Conservation (phyloP, 192 early-diverging fungal genomes). For the Chytriomyces hyalinus region DNA sequence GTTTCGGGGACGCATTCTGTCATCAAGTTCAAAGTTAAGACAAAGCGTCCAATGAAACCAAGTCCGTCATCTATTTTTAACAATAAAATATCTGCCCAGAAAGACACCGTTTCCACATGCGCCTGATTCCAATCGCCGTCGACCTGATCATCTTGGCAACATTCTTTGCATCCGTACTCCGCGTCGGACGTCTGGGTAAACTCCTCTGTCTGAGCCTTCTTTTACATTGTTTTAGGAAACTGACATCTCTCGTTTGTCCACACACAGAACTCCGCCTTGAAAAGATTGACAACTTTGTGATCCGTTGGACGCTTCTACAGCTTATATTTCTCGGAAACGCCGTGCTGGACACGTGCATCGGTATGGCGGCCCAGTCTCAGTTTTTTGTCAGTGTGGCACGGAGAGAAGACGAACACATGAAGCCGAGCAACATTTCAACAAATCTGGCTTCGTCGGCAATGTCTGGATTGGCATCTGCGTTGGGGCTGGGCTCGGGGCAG, state of each 20-base stretch:
- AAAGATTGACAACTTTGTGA: conserved; percentile 22
- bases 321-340: conserved; percentile 38
- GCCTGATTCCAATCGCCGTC: conserved; percentile 37
- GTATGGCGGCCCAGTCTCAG: background rate
- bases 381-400: conserved; percentile 9
- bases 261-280: conserved; percentile 35
- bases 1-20: too few relatives aligned
- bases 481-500: conserved; percentile 2
- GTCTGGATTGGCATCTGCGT: conserved; percentile 23
- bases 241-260: background rate
- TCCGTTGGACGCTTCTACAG: conserved; percentile 37
- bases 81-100: too few relatives aligned
- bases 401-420: background rate
- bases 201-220: background rate
- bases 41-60: too few relatives aligned
- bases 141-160: conserved; percentile 33
- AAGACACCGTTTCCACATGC: background rate
- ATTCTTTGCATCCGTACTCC: conserved; percentile 23
- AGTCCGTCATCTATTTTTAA: too few relatives aligned
- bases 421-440: background rate
- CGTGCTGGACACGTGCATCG: conserved; percentile 23
- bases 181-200: conserved; percentile 30
- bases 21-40: too few relatives aligned
- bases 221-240: too few relatives aligned
- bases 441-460: background rate